Evolutionary conservation across 345 rosid genomes (phyloP).

Genomic region (Camelina laxa): DNA sequence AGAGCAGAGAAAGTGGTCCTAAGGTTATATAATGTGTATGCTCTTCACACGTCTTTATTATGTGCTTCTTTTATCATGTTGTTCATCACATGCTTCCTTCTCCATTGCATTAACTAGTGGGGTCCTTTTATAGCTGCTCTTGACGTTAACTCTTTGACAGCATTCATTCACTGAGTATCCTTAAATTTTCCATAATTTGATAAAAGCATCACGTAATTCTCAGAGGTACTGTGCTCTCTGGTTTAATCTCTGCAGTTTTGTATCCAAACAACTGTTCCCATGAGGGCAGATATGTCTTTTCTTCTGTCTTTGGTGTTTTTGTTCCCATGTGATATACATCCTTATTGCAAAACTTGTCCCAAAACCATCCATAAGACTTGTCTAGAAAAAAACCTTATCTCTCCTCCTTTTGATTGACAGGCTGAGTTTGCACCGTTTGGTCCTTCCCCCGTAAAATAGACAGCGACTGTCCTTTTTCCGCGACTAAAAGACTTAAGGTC

Average conservation of each 20-base stretch:
- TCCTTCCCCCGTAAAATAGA: constrained; percentile 31
- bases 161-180: constrained; percentile 36
- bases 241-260: constrained; percentile 28
- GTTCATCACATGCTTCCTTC: constrained; percentile 68
- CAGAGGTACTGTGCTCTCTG: constrained; percentile 38
- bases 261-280: constrained; percentile 29
- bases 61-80: constrained; percentile 63
- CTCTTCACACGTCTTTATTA: constrained; percentile 69
- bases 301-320: background rate
- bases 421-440: constrained; percentile 35
- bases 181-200: constrained; percentile 48
- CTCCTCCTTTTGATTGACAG: constrained; percentile 24
- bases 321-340: constrained; percentile 28
- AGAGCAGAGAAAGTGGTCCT: constrained; percentile 69
- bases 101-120: constrained; percentile 69
- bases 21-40: constrained; percentile 50
- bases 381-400: constrained; percentile 30
- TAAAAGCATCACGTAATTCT: constrained; percentile 43
- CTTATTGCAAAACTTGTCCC: constrained; percentile 22
- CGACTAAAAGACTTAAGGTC: constrained; percentile 24
- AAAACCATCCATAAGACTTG: constrained; percentile 18
- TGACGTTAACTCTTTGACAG: constrained; percentile 58
- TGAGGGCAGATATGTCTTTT: constrained; percentile 33
- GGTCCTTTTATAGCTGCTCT: constrained; percentile 61
- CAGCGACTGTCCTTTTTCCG: constrained; percentile 17